These are phyloP conservation scores for Coprinopsis strossmayeri DNA, from an alignment of 768 basidiomycete species.

Conservation along the genomic window DNA sequence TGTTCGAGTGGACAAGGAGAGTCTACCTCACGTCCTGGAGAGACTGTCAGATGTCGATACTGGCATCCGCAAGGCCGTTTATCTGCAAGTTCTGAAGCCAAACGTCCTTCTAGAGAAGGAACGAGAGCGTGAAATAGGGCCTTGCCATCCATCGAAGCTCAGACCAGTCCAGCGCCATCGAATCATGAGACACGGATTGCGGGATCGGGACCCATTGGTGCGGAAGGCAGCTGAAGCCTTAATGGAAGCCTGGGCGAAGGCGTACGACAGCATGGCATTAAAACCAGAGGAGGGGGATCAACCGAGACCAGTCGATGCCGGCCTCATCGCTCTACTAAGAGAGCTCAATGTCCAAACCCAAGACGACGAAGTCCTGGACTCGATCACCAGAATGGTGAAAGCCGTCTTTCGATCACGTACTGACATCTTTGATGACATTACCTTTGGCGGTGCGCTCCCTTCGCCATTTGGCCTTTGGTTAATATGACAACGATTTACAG, in stretches of 20 bases:
- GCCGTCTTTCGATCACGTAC: constrained; percentile 62
- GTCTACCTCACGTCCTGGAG: constrained; percentile 60
- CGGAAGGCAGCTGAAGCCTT: constrained; percentile 66
- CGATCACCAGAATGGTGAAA: constrained; percentile 69
- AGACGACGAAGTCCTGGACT: constrained; percentile 40
- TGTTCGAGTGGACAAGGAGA: constrained; percentile 48
- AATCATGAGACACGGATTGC: constrained; percentile 76
- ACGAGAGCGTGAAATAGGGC: constrained; percentile 25
- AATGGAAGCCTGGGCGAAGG: constrained; percentile 71
- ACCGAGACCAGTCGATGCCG: constrained; percentile 19
- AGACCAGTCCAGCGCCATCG: constrained; percentile 68
- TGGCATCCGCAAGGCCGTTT: constrained; percentile 68
- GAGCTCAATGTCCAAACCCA: constrained; percentile 32
- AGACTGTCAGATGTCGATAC: constrained; percentile 79
- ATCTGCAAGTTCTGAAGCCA: constrained; percentile 47
- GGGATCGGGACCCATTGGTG: constrained; percentile 76
- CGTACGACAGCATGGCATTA: constrained; percentile 25
- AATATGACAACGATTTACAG: neutral
- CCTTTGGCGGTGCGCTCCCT: constrained; percentile 55
- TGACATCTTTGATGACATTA: constrained; percentile 61
- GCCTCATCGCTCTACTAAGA: constrained; percentile 45
- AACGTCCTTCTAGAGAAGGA: constrained; percentile 21
- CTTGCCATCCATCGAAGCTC: constrained; percentile 59
- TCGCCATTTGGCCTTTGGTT: neutral
- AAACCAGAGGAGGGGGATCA: constrained; percentile 23